These are phyloP conservation scores for Mycena vitilis DNA, from an alignment of 768 basidiomycete genomes.

Conservation along the genomic window DNA sequence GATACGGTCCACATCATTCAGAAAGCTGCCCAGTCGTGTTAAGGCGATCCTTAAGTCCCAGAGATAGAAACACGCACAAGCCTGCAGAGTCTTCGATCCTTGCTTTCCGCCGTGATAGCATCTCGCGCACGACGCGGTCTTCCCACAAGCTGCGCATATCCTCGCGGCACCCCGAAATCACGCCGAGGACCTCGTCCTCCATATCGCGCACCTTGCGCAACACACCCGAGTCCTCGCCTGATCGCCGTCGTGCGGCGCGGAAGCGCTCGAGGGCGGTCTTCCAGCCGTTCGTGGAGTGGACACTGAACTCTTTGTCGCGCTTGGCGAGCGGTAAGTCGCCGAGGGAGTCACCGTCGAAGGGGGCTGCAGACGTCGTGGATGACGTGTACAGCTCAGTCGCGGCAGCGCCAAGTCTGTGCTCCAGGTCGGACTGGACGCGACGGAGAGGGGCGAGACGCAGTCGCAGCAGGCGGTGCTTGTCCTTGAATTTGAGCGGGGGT, in stretches of 20 bases:
- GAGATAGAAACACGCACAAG: constrained; percentile 64
- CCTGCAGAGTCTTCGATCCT: constrained; percentile 78
- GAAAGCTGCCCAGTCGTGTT: constrained; percentile 60
- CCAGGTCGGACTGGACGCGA: constrained; percentile 68
- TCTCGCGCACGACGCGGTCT: constrained; percentile 71
- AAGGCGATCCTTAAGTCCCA: too few relatives aligned
- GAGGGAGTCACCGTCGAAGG: constrained; percentile 47
- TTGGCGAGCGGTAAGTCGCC: constrained; percentile 40
- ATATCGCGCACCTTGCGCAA: constrained; percentile 50
- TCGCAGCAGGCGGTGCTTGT: constrained; percentile 70
- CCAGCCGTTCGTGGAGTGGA: constrained; percentile 75
- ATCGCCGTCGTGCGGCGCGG: constrained; percentile 49
- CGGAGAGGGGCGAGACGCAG: constrained; percentile 69
- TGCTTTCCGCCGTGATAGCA: constrained; percentile 63
- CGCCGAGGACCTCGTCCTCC: constrained; percentile 67
- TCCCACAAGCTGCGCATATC: constrained; percentile 79
- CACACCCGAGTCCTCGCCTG: constrained; percentile 33
- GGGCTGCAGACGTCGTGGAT: constrained; percentile 52
- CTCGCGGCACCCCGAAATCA: constrained; percentile 69
- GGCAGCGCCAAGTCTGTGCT: constrained; percentile 68
- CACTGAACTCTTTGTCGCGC: constrained; percentile 59
- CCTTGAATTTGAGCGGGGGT: constrained; percentile 60
- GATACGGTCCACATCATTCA: constrained; percentile 76
- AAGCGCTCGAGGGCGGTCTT: constrained; percentile 71
- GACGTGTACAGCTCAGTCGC: constrained; percentile 62